phyloP scores from a whole-genome alignment of 768 basidiomycete genomes.

The Psilocybe tampanensis region DNA sequence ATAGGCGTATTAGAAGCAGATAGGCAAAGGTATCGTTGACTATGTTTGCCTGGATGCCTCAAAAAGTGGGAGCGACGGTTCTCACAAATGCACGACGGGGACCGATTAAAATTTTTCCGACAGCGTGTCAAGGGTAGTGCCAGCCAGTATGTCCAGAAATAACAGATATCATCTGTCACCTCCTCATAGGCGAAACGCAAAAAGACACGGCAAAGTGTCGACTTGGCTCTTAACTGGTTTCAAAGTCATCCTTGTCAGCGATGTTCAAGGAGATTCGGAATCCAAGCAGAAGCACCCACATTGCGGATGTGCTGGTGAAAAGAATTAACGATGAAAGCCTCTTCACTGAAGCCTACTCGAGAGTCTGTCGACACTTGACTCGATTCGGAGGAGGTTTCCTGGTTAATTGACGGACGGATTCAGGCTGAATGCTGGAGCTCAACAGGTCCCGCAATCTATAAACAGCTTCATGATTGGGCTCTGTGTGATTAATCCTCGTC shows the following conservation, averaged over 20 bases:
- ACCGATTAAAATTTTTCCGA: neutral
- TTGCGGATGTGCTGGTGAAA: neutral
- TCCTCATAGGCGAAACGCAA: neutral
- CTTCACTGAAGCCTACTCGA: too few relatives aligned
- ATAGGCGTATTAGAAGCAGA: neutral
- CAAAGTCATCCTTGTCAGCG: neutral
- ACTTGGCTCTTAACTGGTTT: neutral
- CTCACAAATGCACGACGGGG: neutral
- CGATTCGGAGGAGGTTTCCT: too few relatives aligned
- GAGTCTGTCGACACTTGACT: too few relatives aligned
- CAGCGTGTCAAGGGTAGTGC: neutral
- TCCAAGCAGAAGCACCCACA: neutral
- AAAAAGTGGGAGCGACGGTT: neutral
- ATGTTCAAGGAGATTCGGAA: neutral
- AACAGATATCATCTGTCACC: conserved; percentile 1
- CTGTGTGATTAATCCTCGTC: neutral
- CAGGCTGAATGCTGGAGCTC: neutral
- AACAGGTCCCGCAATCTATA: neutral
- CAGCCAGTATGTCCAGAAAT: neutral
- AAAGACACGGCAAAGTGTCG: neutral
- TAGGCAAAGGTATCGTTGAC: neutral
- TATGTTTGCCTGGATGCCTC: neutral
- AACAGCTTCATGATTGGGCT: neutral
- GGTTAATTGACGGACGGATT: neutral
- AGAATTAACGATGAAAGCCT: too few relatives aligned